Evolutionary conservation across 2,329 filamentous ascomycete species (phyloP).

Genomic region (Paecilomyces sp.): DNA sequence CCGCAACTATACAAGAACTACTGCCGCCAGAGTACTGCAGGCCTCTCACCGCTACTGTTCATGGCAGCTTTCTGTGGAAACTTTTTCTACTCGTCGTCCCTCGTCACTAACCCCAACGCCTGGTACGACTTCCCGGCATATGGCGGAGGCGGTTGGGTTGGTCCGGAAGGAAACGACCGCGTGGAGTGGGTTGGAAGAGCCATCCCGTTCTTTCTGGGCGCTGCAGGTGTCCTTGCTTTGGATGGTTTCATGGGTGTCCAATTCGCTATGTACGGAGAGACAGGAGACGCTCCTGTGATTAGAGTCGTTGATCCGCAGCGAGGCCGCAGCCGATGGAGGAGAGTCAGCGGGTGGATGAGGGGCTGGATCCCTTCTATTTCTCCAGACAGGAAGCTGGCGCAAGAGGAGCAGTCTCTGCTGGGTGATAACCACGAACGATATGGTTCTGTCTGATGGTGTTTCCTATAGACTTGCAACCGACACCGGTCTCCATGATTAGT

Average conservation of each 20-base stretch:
- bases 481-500: neutral
- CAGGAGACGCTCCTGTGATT: slow-evolving; percentile 36
- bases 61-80: slow-evolving; percentile 62
- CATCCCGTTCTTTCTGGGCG: slow-evolving; percentile 59
- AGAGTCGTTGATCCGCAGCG: slow-evolving; percentile 35
- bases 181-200: slow-evolving; percentile 52
- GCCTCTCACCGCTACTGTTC: slow-evolving; percentile 57
- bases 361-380: slow-evolving; percentile 54
- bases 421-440: neutral
- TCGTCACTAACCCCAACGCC: slow-evolving; percentile 57
- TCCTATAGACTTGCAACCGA: neutral
- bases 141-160: slow-evolving; percentile 55
- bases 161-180: slow-evolving; percentile 47
- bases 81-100: slow-evolving; percentile 57
- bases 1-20: slow-evolving; percentile 63
- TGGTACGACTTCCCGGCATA: slow-evolving; percentile 53
- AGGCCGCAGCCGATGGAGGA: slow-evolving; percentile 44
- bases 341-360: slow-evolving; percentile 58
- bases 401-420: neutral
- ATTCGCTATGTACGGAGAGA: slow-evolving; percentile 53
- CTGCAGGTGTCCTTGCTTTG: slow-evolving; percentile 56
- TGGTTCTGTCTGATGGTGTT: neutral
- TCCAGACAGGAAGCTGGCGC: slow-evolving; percentile 14
- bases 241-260: slow-evolving; percentile 58
- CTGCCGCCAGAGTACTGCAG: slow-evolving; percentile 54